Percentiles rank a stretch among this genome's conserved stretches.
Evolutionary conservation across 1,284 basidiomycete species (phyloP).

Genomic region (Rhodotorula sp.): DNA sequence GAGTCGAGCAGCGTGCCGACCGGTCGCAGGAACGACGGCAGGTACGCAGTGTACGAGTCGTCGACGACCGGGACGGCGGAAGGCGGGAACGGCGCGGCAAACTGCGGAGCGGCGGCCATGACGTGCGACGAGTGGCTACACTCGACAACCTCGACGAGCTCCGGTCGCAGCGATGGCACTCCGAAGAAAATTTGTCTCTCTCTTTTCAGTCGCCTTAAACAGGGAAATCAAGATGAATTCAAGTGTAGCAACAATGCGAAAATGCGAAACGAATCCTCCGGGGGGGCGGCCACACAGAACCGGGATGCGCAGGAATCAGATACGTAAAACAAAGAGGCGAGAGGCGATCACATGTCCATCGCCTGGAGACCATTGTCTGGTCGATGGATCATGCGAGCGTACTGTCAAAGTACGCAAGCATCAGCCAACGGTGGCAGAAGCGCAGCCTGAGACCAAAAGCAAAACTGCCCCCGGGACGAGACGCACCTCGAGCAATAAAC

Average conservation of each 20-base stretch:
- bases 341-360: not conserved
- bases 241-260: not conserved
- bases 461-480: not conserved
- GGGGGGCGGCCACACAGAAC: too few relatives aligned
- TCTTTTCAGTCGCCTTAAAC: not conserved
- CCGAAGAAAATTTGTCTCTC: not conserved
- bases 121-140: not conserved
- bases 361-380: not conserved
- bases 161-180: too few relatives aligned
- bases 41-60: conserved; percentile 25
- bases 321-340: not conserved
- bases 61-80: conserved; percentile 2
- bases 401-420: not conserved
- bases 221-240: not conserved
- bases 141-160: too few relatives aligned
- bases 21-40: conserved; percentile 34
- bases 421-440: too few relatives aligned
- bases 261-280: too few relatives aligned
- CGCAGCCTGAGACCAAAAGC: not conserved
- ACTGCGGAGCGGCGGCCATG: conserved; percentile 22
- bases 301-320: not conserved
- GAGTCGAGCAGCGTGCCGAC: conserved; percentile 26
- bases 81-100: conserved; percentile 29
- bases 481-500: conserved; percentile 33
- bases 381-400: not conserved